A percentile compares a stretch with the other conserved stretches of the same genome.
phyloP scores from a whole-genome alignment of 345 rosid genomes.

The Hypericum androsaemum region DNA sequence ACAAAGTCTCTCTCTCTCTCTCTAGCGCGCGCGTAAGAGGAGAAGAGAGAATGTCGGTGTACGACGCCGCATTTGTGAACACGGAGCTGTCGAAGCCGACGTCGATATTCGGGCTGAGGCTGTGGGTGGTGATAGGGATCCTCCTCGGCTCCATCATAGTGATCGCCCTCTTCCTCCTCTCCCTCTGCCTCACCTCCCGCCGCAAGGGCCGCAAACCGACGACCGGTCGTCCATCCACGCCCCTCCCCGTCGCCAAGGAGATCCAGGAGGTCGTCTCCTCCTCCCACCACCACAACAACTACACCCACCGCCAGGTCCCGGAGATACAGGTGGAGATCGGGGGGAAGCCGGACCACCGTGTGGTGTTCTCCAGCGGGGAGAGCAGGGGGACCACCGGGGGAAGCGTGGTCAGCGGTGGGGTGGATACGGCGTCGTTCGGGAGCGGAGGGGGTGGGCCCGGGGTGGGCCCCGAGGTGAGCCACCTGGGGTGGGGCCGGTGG shows the following conservation, averaged over 20 bases:
- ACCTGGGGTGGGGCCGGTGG: conserved; percentile 98
- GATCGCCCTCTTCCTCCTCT: conserved; percentile 70
- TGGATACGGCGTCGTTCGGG: conserved; percentile 54
- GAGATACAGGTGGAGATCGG: conserved; percentile 89
- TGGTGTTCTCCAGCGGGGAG: conserved; percentile 55
- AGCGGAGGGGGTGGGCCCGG: conserved; percentile 21
- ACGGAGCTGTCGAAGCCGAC: conserved; percentile 76
- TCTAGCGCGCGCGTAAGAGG: no score
- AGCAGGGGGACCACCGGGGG: conserved; percentile 85
- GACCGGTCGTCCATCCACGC: conserved; percentile 15
- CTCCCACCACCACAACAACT: conserved; percentile 26
- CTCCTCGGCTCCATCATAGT: conserved; percentile 76
- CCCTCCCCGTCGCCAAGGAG: conserved; percentile 58
- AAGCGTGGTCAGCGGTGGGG: conserved; percentile 33
- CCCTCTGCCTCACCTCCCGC: conserved; percentile 78
- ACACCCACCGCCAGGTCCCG: conserved; percentile 13
- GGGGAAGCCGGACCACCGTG: conserved; percentile 69
- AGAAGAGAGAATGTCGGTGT: conserved; percentile 32
- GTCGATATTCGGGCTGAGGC: conserved; percentile 75
- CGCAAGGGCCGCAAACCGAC: conserved; percentile 33
- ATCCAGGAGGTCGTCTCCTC: conserved; percentile 67
- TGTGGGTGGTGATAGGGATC: conserved; percentile 93
- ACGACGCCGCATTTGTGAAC: conserved; percentile 61
- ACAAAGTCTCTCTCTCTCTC: no score
- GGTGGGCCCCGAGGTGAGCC: conserved; percentile 91